A percentile compares a stretch with the other conserved stretches of the same genome.
These are phyloP conservation scores for Canavalia gladiata DNA, from an alignment of 306 rosid species.

Conservation along the genomic window DNA sequence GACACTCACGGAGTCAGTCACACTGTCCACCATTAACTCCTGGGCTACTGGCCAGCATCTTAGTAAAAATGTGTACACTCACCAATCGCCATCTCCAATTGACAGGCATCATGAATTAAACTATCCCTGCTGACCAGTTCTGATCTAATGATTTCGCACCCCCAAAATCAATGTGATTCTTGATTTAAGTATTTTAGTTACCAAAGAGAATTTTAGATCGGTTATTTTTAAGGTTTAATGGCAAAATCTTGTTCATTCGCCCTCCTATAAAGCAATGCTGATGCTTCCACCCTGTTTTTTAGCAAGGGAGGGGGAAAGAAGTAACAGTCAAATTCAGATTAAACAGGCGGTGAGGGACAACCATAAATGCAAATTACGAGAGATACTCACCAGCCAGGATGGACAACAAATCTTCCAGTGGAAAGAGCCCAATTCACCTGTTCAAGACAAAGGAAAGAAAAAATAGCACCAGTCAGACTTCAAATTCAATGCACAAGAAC, in stretches of 20 bases:
- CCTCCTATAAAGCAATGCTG: conserved; percentile 98
- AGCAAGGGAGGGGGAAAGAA: conserved; percentile 23
- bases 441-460: conserved; percentile 46
- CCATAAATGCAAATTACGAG: conserved; percentile 5
- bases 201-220: conserved; percentile 51
- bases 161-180: conserved; percentile 53
- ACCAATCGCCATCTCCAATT: conserved; percentile 21
- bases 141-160: conserved; percentile 49
- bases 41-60: conserved; percentile 39
- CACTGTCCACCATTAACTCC: conserved; percentile 41
- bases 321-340: conserved; percentile 44
- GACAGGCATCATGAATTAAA: conserved; percentile 40
- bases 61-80: conserved; percentile 24
- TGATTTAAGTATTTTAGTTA: conserved; percentile 64
- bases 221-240: conserved; percentile 68
- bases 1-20: conserved; percentile 17
- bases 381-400: conserved; percentile 91
- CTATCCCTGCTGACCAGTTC: conserved; percentile 48
- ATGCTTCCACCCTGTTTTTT: conserved; percentile 97
- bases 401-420: conserved; percentile 82
- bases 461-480: conserved; percentile 17
- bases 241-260: conserved; percentile 93
- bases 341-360: not conserved
- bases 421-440: conserved; percentile 97
- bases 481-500: conserved; percentile 9